These are phyloP conservation scores for Kurtzmaniella cleridarum DNA, from an alignment of 805 yeast species.

Conservation along the genomic window DNA sequence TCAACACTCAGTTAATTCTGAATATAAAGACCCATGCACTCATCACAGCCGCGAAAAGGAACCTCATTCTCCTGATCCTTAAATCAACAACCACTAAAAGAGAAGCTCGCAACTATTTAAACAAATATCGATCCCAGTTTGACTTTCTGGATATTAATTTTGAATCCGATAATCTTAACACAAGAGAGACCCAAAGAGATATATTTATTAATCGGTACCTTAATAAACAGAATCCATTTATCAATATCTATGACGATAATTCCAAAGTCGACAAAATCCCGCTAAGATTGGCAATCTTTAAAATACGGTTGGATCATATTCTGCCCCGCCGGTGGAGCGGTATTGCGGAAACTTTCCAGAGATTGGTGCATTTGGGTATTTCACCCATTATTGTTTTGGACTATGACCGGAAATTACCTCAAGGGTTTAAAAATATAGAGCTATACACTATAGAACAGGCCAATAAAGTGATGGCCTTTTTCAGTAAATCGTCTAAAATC, in stretches of 20 bases:
- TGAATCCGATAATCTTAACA: conserved; percentile 8
- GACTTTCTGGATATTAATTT: conserved; percentile 17
- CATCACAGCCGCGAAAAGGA: conserved; percentile 49
- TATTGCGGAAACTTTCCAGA: conserved; percentile 50
- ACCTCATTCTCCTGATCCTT: conserved; percentile 75
- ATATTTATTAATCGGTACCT: conserved; percentile 29
- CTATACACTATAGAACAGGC: conserved; percentile 26
- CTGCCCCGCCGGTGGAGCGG: conserved; percentile 31
- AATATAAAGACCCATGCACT: conserved; percentile 27
- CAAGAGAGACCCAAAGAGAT: conserved; percentile 23
- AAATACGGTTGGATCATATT: conserved; percentile 39
- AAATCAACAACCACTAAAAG: conserved; percentile 91
- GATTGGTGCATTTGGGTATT: conserved; percentile 60
- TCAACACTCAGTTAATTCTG: conserved; percentile 30
- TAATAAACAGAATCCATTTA: conserved; percentile 27
- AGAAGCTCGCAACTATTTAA: conserved; percentile 77
- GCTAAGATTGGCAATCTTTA: conserved; percentile 52
- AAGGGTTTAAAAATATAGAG: conserved; percentile 26
- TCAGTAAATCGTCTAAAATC: conserved; percentile 12
- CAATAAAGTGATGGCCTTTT: conserved; percentile 19
- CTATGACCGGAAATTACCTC: conserved; percentile 23
- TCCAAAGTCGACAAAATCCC: conserved; percentile 34
- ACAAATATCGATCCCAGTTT: conserved; percentile 55
- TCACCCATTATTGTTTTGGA: conserved; percentile 68
- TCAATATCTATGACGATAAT: conserved; percentile 24